phyloP scores from a whole-genome alignment of 768 basidiomycete species.

The Tremella mesenterica region DNA sequence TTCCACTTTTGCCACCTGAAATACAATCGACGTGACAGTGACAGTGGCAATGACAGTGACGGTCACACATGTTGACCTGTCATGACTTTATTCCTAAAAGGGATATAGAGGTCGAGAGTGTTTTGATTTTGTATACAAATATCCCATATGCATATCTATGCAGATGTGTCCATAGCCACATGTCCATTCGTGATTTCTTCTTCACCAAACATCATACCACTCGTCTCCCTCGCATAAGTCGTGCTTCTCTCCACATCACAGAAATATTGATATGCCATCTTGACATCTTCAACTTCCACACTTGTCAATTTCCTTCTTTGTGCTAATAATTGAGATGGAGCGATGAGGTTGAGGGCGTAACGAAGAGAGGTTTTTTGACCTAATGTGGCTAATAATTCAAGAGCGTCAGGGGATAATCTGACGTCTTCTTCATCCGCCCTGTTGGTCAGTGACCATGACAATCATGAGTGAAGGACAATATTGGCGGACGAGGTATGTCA shows the following conservation, averaged over 20 bases:
- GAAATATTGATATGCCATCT: slow-evolving; percentile 60
- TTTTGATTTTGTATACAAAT: too few relatives aligned
- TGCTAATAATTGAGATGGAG: slow-evolving; percentile 78
- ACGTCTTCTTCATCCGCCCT: slow-evolving; percentile 96
- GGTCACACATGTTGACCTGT: too few relatives aligned
- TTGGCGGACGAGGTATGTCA: neutral
- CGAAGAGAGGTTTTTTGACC: slow-evolving; percentile 81
- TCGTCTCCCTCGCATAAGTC: slow-evolving; percentile 42
- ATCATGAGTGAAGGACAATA: too few relatives aligned
- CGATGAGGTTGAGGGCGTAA: slow-evolving; percentile 90
- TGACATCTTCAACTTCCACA: slow-evolving; percentile 77
- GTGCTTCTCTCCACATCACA: slow-evolving; percentile 41
- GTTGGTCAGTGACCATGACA: neutral
- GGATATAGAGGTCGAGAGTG: too few relatives aligned
- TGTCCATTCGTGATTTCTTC: slow-evolving; percentile 19
- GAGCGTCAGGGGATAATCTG: slow-evolving; percentile 61
- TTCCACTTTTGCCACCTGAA: too few relatives aligned
- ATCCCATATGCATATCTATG: neutral
- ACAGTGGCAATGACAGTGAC: too few relatives aligned
- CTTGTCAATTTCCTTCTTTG: slow-evolving; percentile 64
- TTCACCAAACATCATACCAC: slow-evolving; percentile 46
- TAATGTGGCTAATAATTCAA: slow-evolving; percentile 76
- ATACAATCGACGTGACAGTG: too few relatives aligned
- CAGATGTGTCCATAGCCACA: slow-evolving; percentile 21
- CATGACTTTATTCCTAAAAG: too few relatives aligned